Base-by-base conservation (phyloP, 2,329 filamentous ascomycete genomes). In the Simplicillium sp. region DNA sequence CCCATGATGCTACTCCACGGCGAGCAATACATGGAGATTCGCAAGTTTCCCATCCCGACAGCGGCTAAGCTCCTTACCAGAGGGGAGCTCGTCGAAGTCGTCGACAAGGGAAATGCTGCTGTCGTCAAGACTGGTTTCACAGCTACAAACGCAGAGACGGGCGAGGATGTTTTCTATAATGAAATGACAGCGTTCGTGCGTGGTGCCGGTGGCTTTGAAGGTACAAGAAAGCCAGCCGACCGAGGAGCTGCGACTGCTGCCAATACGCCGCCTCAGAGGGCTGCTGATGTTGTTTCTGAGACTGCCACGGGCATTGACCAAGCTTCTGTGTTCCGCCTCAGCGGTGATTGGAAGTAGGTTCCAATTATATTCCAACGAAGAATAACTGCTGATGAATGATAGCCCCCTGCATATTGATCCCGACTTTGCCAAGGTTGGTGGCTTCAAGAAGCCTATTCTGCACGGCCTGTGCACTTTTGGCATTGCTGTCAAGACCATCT, bases 1-100 rank as follows among this genome's bases (percentile, higher is more conserved):
- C 89, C 89, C 46, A 96, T 95, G 87, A 95, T 96, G 88, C 80
- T 97, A 39, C 83, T 98, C 17, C 92, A 98, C 68, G 92, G 92
- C 58, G 92, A 98, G 72, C 92, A 98, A 65, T 98, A 89, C 67
- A 85, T 97, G 48, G 90, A 97, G 67, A 77, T 97, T 56, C 80
- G 82, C 58, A 87, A 90, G 64, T 94, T 80, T 68, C 90, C 92
- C 32, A 85, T 97, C 54, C 90, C 90, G 28, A 96, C 89, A 29
- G 75, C 82, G 40, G 87, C 77, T 37, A 82, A 78, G 42, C 81
- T 94, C 38, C 62, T 85, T 53, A 87, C 83, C 42, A 78, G 80
- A 56, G 84, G 80, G 44, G 82, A 81, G 60, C 81, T 98, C 44
- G 77, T 98, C 46, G 92, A 97, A 61, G 90, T 98, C 11, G 77